These are phyloP conservation scores for Alloteropsis semialata DNA, from an alignment of 176 grass and related monocot species.

Conservation along the genomic window DNA sequence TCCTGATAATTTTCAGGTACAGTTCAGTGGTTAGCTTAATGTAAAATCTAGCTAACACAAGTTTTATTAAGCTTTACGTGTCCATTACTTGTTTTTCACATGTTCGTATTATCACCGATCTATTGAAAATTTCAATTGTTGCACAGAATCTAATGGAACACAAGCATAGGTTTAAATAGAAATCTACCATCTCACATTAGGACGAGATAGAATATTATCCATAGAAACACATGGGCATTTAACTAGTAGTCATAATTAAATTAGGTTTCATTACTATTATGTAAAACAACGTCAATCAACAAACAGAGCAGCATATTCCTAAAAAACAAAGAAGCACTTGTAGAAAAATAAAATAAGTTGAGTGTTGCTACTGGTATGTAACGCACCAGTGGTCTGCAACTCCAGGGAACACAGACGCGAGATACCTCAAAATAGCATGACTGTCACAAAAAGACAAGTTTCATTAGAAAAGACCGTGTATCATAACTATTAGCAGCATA, in stretches of 20 bases:
- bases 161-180: too few relatives aligned
- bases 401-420: constrained; percentile 66
- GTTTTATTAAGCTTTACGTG: too few relatives aligned
- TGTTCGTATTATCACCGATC: too few relatives aligned
- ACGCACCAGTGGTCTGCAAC: constrained; percentile 83
- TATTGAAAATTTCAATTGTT: too few relatives aligned
- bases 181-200: too few relatives aligned
- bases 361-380: constrained; percentile 9
- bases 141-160: too few relatives aligned
- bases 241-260: neutral
- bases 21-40: too few relatives aligned
- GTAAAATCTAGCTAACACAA: too few relatives aligned
- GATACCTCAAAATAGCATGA: constrained; percentile 88
- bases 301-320: neutral
- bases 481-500: neutral
- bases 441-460: constrained; percentile 36
- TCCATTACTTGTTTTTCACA: too few relatives aligned
- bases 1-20: too few relatives aligned
- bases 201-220: too few relatives aligned
- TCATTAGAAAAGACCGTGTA: neutral
- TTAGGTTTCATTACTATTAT: neutral
- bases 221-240: too few relatives aligned
- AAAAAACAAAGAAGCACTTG: neutral
- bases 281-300: neutral
- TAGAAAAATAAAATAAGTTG: neutral